Base-by-base conservation (phyloP, 495 filamentous ascomycete genomes). In the Lichenothelia convexa region DNA sequence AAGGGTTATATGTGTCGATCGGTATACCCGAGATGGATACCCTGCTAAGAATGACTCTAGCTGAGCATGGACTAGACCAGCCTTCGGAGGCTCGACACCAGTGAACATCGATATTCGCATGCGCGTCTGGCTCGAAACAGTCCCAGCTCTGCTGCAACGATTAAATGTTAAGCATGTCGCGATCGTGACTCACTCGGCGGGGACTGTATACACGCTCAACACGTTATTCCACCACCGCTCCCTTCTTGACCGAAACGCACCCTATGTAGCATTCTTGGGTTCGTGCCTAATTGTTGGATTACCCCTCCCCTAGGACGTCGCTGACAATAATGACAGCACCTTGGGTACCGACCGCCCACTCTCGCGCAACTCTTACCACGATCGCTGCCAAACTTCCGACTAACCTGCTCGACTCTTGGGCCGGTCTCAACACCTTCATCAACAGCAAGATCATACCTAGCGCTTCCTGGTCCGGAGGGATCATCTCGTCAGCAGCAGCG, bases 171-270 rank as follows among this genome's bases (percentile, higher is more conserved):
- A 46, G 4, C 54, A 61, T 34, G 55, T 70, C 12, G 50, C 47
- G 6, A 36, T 68, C 2, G 48, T 57, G 6, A 46, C 51, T 21
- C 65, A 68, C 39, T 58, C 55, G 36, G 57, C 59, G 2, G 66
- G 65, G 7, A 63, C 63, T 1, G 48, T 68, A 6, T 68, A 59
- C 44, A 35, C 57, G 7, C 44, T 70, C 12, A 66, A 68, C 37
- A 55, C 61, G 3, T 43, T 63, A 16, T 47, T 46, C 7, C 39
- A 51, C 5, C 56, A 57, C 34, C 57, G 56, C 2, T 41, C 55
- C 1, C 12, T 65, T 13, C 45, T 70, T 1, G 38, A 56, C 32
- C 63, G 61, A 0, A 27, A 44, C 4, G 27, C 32, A 24, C 53
- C 56, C 3, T 55, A 40, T 13, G 37, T 63, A 4, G 50, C 51